A percentile compares a stretch with the other conserved stretches of the same genome.
These are phyloP conservation scores for Papiliotrema laurentii DNA, from an alignment of 1,284 basidiomycete species.

Conservation along the genomic window DNA sequence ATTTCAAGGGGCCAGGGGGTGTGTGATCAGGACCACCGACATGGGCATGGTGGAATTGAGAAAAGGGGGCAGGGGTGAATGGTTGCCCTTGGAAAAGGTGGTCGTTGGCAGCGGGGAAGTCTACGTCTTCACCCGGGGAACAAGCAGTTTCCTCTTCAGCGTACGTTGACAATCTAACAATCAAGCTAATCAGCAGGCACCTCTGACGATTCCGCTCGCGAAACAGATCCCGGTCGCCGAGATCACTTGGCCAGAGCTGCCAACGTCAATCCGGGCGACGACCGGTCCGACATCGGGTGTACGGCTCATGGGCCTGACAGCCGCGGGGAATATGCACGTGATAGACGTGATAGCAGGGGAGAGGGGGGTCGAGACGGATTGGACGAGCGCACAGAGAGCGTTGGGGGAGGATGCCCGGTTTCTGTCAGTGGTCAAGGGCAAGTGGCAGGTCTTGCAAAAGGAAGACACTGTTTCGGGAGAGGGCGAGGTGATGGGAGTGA, in stretches of 20 bases:
- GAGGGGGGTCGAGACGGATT: conserved; percentile 1
- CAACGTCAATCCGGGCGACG: neutral
- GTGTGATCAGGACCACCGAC: neutral
- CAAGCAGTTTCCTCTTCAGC: neutral
- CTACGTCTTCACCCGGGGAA: conserved; percentile 1
- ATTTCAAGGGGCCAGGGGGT: neutral
- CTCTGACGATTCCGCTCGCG: conserved; percentile 1
- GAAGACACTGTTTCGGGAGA: neutral
- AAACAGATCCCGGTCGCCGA: neutral
- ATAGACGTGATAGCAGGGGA: neutral
- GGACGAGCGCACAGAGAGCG: neutral
- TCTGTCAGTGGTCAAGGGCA: neutral
- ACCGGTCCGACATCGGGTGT: neutral
- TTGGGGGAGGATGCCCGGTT: neutral
- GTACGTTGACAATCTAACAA: neutral
- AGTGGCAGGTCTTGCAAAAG: neutral
- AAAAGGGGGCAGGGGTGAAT: conserved; percentile 2
- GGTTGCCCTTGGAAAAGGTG: neutral
- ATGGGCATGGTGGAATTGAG: conserved; percentile 1
- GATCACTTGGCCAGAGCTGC: conserved; percentile 4
- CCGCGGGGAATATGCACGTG: neutral
- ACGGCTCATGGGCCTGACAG: conserved; percentile 1
- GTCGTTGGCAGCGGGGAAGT: neutral
- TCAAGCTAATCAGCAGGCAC: neutral
- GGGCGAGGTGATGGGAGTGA: neutral